A percentile compares a stretch with the other conserved stretches of the same genome.
Conservation (phyloP, 768 basidiomycete species). For the Omphalotus guepiniiformis region DNA sequence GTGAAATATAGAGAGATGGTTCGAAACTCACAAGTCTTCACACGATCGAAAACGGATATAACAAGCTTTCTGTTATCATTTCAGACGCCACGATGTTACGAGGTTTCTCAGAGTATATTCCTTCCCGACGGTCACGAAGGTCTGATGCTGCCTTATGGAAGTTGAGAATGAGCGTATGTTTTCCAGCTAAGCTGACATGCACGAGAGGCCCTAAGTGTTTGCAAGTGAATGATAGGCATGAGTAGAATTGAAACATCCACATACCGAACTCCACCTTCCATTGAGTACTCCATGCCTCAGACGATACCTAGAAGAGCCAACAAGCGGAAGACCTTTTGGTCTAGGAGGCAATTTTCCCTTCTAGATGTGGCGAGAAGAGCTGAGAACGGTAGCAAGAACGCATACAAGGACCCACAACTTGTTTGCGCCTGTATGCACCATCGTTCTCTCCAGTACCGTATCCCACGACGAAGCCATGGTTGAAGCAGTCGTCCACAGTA, state of each 20-base stretch:
- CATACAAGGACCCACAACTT: conserved; percentile 28
- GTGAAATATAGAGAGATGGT: no score
- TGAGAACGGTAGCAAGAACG: no score
- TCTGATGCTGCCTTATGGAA: neutral
- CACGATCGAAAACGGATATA: no score
- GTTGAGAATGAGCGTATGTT: conserved; percentile 2
- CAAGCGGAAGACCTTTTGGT: neutral
- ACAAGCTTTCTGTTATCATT: no score
- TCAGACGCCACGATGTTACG: no score
- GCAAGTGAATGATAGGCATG: neutral
- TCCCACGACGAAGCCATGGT: no score
- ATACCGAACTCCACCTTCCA: conserved; percentile 1
- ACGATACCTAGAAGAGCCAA: neutral
- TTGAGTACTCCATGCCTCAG: neutral
- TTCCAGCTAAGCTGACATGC: neutral
- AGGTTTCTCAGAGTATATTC: conserved; percentile 1
- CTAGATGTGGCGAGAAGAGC: no score
- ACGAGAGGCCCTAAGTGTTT: neutral
- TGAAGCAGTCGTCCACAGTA: no score
- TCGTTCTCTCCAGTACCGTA: no score
- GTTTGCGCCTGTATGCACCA: conserved; percentile 26
- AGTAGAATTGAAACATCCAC: no score
- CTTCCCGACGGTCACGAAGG: neutral
- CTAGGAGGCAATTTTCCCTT: no score
- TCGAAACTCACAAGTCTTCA: no score